Conservation (phyloP, 345 rosid genomes). For the Streptanthus diversifolius region DNA sequence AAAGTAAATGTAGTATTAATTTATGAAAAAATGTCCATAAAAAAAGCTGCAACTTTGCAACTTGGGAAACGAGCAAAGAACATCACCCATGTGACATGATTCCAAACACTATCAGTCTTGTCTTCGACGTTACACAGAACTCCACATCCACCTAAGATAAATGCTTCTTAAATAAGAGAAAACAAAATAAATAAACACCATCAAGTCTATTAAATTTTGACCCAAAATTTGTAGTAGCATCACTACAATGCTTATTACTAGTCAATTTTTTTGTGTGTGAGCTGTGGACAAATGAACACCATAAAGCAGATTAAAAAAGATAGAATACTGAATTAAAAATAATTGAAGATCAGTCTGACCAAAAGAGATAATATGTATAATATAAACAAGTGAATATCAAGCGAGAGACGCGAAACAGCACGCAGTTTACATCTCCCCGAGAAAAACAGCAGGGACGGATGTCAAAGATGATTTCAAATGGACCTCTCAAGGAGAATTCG, state of each 20-base stretch:
- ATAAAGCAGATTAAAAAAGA: not conserved
- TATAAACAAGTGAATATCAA: no score
- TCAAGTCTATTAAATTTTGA: not conserved
- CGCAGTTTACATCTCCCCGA: not conserved
- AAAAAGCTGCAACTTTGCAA: conserved; percentile 31
- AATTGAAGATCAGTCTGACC: not conserved
- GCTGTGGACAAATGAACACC: not conserved
- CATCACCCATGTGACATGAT: conserved; percentile 34
- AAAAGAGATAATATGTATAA: no score
- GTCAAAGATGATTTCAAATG: no score
- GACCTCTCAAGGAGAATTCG: not conserved
- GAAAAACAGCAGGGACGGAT: conserved; percentile 7
- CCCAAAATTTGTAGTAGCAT: not conserved
- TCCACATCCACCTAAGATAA: conserved; percentile 22
- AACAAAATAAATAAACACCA: not conserved
- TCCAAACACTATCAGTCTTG: conserved; percentile 29
- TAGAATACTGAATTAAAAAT: no score
- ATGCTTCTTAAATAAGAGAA: not conserved
- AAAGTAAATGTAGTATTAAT: not conserved
- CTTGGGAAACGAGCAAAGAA: conserved; percentile 33
- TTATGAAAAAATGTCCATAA: conserved; percentile 10
- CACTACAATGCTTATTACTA: not conserved
- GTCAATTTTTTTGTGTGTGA: not conserved
- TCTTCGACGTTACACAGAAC: conserved; percentile 33
- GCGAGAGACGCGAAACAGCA: not conserved